Percentiles rank a stretch among this genome's conserved stretches.
Conservation (phyloP, 2,329 filamentous ascomycete genomes). For the Phaeosphaeria sp. region DNA sequence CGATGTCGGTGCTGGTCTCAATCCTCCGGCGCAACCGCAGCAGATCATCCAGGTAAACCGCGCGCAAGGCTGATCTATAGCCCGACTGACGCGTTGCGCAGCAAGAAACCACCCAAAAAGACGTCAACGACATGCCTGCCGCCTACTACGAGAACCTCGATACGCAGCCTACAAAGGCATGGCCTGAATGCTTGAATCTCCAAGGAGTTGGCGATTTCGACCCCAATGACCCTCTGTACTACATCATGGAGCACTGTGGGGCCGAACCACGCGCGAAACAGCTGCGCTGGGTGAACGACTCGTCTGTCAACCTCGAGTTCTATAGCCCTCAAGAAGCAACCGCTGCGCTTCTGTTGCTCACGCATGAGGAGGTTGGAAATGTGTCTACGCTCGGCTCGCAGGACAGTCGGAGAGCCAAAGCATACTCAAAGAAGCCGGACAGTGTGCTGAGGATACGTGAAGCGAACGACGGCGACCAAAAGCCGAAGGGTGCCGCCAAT, state of each 20-base stretch:
- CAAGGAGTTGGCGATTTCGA: constrained; percentile 82
- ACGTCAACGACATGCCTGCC: constrained; percentile 32
- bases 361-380: constrained; percentile 55
- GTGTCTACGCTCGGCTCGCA: constrained; percentile 59
- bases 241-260: constrained; percentile 71
- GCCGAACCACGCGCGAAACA: constrained; percentile 58
- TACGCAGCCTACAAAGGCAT: constrained; percentile 28
- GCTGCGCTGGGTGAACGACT: constrained; percentile 95
- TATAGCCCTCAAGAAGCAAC: constrained; percentile 60
- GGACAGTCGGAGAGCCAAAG: constrained; percentile 70
- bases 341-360: constrained; percentile 61
- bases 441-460: constrained; percentile 74
- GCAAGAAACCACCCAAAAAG: constrained; percentile 10
- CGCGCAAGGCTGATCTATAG: constrained; percentile 7
- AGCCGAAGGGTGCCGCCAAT: constrained; percentile 77
- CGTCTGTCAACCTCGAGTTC: constrained; percentile 86
- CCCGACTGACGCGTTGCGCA: constrained; percentile 11
- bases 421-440: constrained; percentile 71
- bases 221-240: constrained; percentile 79
- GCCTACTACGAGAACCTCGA: constrained; percentile 43
- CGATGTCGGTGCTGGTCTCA: constrained; percentile 31
- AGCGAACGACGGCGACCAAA: constrained; percentile 77
- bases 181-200: constrained; percentile 77
- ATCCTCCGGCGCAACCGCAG: constrained; percentile 28
- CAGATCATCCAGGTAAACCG: constrained; percentile 24